Evolutionary conservation across 2,329 filamentous ascomycete genomes (phyloP).

Genomic region (Sporothrix globosa): DNA sequence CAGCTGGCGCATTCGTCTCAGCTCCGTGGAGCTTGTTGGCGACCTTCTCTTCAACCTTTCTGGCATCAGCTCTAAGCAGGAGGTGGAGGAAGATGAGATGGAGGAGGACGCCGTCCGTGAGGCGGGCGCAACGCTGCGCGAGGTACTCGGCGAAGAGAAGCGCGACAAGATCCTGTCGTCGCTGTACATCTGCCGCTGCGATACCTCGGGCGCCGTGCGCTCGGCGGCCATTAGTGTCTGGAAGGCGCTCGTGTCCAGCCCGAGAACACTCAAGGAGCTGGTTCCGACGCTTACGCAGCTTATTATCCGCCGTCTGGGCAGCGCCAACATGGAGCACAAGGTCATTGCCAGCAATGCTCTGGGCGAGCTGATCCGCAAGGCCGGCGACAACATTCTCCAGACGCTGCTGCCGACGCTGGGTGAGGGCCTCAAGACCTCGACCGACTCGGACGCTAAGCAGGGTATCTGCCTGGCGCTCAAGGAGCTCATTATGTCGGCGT

Average conservation of each 20-base stretch:
- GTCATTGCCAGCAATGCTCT: constrained; percentile 97
- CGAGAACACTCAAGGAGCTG: constrained; percentile 90
- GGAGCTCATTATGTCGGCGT: constrained; percentile 88
- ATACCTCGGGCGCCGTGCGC: constrained; percentile 90
- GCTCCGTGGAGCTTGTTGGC: constrained; percentile 95
- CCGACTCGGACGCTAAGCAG: constrained; percentile 90
- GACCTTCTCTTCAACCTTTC: constrained; percentile 97
- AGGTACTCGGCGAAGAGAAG: constrained; percentile 92
- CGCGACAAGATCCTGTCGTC: constrained; percentile 97
- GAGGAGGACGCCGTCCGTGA: constrained; percentile 77
- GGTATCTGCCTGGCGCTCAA: constrained; percentile 96
- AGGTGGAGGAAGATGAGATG: constrained; percentile 73
- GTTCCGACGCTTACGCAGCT: constrained; percentile 93
- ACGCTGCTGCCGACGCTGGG: constrained; percentile 89
- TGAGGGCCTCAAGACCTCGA: constrained; percentile 83
- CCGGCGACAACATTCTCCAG: constrained; percentile 88
- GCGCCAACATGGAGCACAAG: constrained; percentile 97
- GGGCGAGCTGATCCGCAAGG: constrained; percentile 94
- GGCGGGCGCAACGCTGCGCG: constrained; percentile 88
- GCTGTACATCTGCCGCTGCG: constrained; percentile 94
- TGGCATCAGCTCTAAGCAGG: constrained; percentile 74
- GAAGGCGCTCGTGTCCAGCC: constrained; percentile 94
- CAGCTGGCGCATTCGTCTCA: constrained; percentile 95
- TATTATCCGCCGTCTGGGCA: constrained; percentile 89
- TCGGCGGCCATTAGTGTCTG: constrained; percentile 89